Conservation (phyloP, 2,329 filamentous ascomycete genomes). For the Botryotinia narcissicola region DNA sequence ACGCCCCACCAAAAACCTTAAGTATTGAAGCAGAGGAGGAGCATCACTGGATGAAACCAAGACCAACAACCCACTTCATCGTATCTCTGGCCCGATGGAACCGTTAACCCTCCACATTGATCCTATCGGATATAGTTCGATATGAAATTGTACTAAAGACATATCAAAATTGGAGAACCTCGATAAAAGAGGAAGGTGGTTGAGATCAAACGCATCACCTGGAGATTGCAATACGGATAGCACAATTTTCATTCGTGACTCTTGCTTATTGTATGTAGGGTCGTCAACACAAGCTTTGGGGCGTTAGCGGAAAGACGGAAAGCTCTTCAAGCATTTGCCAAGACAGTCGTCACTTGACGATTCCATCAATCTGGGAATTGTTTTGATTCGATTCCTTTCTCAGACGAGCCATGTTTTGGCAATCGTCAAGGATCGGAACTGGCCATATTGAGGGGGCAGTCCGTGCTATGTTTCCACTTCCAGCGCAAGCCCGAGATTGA, state of each 20-base stretch:
- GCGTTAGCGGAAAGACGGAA: not conserved
- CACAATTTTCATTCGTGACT: not conserved
- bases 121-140: not conserved
- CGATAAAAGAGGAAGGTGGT: conserved; percentile 11
- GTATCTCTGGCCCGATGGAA: not conserved
- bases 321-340: not conserved
- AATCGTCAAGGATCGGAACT: not conserved
- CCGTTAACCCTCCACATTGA: not conserved
- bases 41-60: conserved; percentile 1
- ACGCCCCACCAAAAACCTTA: not conserved
- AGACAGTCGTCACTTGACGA: not conserved
- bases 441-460: not conserved
- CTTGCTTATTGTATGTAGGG: not conserved
- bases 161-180: conserved; percentile 4
- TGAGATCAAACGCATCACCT: not conserved
- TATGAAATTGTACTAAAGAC: not conserved
- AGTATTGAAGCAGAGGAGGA: not conserved
- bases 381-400: not conserved
- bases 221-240: not conserved
- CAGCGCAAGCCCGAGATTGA: not conserved
- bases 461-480: not conserved
- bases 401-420: not conserved
- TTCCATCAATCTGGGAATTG: not conserved
- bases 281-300: conserved; percentile 10
- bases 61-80: not conserved